These are phyloP conservation scores for Voacanga thouarsii DNA, from an alignment of 257 asterid species.

Conservation along the genomic window DNA sequence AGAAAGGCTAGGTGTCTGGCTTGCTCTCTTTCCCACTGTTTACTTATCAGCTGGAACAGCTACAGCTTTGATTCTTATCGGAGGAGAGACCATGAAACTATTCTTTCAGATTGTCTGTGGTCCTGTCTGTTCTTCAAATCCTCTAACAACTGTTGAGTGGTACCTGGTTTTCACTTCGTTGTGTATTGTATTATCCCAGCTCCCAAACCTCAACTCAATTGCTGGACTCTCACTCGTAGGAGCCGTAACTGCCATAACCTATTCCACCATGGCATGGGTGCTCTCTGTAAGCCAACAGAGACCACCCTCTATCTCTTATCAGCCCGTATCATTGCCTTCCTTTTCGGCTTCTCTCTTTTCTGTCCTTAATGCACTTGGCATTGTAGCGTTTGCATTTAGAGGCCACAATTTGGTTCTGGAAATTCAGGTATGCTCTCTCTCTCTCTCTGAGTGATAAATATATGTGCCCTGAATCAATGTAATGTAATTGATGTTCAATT, in stretches of 20 bases:
- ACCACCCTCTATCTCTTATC: slow-evolving; percentile 70
- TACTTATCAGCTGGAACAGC: slow-evolving; percentile 98
- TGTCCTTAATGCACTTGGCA: slow-evolving; percentile 86
- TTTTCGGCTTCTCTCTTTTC: slow-evolving; percentile 59
- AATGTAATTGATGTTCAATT: neutral
- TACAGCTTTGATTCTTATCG: slow-evolving; percentile 86
- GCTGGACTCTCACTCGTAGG: slow-evolving; percentile 97
- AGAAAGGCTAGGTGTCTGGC: slow-evolving; percentile 92
- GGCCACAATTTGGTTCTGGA: slow-evolving; percentile 94
- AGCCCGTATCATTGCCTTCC: slow-evolving; percentile 69
- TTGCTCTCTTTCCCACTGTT: slow-evolving; percentile 94
- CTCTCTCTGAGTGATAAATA: neutral
- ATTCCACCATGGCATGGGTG: slow-evolving; percentile 96
- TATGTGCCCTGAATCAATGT: neutral
- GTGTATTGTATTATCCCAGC: slow-evolving; percentile 90
- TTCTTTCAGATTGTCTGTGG: slow-evolving; percentile 96
- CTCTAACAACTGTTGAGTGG: slow-evolving; percentile 97
- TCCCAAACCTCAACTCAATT: slow-evolving; percentile 94
- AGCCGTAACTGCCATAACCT: slow-evolving; percentile 88
- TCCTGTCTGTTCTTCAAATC: slow-evolving; percentile 81
- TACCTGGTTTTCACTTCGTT: slow-evolving; percentile 92
- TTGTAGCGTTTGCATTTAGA: slow-evolving; percentile 84
- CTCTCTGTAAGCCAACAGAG: slow-evolving; percentile 86
- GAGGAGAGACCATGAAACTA: slow-evolving; percentile 98
- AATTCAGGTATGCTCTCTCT: slow-evolving; percentile 61